Evolutionary conservation across 2,329 filamentous ascomycete species (phyloP).

Genomic region (Davidsoniella australis): DNA sequence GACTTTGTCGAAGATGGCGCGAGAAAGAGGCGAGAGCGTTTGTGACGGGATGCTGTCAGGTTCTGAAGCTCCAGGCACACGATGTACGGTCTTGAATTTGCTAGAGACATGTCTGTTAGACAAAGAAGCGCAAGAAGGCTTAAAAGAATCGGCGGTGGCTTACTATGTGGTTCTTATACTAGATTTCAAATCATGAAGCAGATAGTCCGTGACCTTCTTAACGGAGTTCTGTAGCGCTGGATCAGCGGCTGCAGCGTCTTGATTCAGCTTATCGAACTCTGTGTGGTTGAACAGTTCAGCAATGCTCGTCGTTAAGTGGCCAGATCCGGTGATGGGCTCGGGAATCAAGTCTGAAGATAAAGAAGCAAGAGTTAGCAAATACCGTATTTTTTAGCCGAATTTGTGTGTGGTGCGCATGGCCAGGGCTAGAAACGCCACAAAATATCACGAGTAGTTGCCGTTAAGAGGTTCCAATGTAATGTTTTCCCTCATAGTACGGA

Average conservation of each 20-base stretch:
- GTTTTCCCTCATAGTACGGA: neutral
- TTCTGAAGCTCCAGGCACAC: slow-evolving; percentile 11
- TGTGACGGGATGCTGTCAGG: slow-evolving; percentile 19
- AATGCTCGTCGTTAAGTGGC: slow-evolving; percentile 33
- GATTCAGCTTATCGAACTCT: slow-evolving; percentile 52
- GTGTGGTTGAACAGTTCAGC: slow-evolving; percentile 32
- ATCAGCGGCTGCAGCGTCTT: slow-evolving; percentile 40
- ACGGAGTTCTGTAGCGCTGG: slow-evolving; percentile 45
- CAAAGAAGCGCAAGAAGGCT: neutral
- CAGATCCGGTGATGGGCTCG: slow-evolving; percentile 42
- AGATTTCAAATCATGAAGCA: slow-evolving; percentile 56
- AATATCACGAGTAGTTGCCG: no score
- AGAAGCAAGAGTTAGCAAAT: neutral
- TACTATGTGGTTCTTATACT: slow-evolving; percentile 56
- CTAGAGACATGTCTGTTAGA: slow-evolving; percentile 23
- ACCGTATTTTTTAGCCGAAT: no score
- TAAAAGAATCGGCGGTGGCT: slow-evolving; percentile 14
- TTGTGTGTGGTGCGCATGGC: no score
- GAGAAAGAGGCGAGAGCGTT: slow-evolving; percentile 31
- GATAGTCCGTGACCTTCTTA: slow-evolving; percentile 54
- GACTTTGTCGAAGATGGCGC: slow-evolving; percentile 25
- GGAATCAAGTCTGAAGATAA: slow-evolving; percentile 42
- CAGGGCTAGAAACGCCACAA: no score
- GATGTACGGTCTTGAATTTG: slow-evolving; percentile 29
- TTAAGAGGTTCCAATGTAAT: no score